A percentile compares a stretch with the other conserved stretches of the same genome.
Evolutionary conservation across 306 rosid species (phyloP).

Genomic region (Vigna mungo): DNA sequence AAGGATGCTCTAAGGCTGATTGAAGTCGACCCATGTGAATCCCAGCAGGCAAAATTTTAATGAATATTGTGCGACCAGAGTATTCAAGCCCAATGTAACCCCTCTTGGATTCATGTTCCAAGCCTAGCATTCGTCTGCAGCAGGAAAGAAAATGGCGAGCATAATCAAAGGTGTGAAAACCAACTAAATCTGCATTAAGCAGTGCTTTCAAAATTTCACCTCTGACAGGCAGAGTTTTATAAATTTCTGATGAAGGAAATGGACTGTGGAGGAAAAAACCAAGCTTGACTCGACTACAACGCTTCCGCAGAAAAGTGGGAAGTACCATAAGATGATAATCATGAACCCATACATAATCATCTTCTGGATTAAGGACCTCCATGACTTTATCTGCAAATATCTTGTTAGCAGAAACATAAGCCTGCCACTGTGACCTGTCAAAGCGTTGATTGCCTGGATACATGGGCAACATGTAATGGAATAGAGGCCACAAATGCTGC

Average conservation of each 20-base stretch:
- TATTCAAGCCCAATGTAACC: conserved; percentile 86
- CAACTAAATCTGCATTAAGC: conserved; percentile 80
- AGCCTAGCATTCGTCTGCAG: conserved; percentile 86
- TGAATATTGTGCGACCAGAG: conserved; percentile 77
- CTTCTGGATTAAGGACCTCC: conserved; percentile 78
- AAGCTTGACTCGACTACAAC: conserved; percentile 64
- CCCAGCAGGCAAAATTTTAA: conserved; percentile 83
- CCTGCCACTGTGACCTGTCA: conserved; percentile 81
- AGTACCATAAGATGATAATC: conserved; percentile 97
- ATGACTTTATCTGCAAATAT: conserved; percentile 79
- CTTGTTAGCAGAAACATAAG: conserved; percentile 85
- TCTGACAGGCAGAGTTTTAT: conserved; percentile 78
- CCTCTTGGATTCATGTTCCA: conserved; percentile 76
- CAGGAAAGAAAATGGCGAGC: conserved; percentile 92
- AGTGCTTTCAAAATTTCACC: conserved; percentile 76
- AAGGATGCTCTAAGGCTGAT: conserved; percentile 65
- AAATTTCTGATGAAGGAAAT: conserved; percentile 91
- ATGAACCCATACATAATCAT: conserved; percentile 89
- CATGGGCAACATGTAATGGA: conserved; percentile 88
- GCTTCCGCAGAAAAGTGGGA: conserved; percentile 82
- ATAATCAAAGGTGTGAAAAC: conserved; percentile 90
- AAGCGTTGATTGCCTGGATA: conserved; percentile 70
- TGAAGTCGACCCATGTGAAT: conserved; percentile 81
- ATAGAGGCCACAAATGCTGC: conserved; percentile 84
- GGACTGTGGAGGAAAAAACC: conserved; percentile 90